phyloP scores from a whole-genome alignment of 179 eudicot genomes.

The Patellifolia procumbens region DNA sequence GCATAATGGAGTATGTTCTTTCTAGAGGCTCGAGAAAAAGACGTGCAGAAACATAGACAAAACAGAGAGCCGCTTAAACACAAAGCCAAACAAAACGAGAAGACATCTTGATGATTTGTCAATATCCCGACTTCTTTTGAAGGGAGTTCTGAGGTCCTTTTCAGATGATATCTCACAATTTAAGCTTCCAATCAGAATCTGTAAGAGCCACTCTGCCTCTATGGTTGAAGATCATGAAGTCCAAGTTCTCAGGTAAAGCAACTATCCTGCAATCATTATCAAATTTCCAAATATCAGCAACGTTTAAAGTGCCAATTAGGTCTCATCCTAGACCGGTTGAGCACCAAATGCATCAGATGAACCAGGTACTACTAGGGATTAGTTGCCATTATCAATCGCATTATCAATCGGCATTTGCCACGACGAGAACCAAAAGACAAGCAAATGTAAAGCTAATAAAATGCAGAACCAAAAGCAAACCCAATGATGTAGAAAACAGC shows the following conservation, averaged over 20 bases:
- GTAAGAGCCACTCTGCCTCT: constrained; percentile 64
- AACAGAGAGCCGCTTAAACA: neutral
- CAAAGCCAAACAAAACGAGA: neutral
- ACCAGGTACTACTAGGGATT: neutral
- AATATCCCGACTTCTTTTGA: neutral
- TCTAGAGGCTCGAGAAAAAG: too few species aligned
- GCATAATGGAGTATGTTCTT: too few species aligned
- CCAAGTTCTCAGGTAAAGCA: constrained; percentile 67
- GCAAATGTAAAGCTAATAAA: neutral
- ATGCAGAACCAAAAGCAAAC: too few species aligned
- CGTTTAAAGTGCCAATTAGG: neutral
- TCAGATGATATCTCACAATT: too few species aligned
- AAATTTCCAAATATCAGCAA: neutral
- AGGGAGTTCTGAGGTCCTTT: neutral
- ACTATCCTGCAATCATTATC: constrained; percentile 64
- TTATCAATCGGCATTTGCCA: neutral
- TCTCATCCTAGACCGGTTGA: neutral
- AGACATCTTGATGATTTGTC: neutral
- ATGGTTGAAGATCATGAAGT: constrained; percentile 90
- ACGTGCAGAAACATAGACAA: neutral
- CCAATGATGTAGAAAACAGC: too few species aligned
- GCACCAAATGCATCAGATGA: neutral
- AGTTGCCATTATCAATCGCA: neutral
- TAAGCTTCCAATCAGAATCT: constrained; percentile 48
- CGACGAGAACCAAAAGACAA: too few species aligned